Base-by-base conservation (phyloP, 495 filamentous ascomycete genomes). In the Hyaloscypha finlandica region DNA sequence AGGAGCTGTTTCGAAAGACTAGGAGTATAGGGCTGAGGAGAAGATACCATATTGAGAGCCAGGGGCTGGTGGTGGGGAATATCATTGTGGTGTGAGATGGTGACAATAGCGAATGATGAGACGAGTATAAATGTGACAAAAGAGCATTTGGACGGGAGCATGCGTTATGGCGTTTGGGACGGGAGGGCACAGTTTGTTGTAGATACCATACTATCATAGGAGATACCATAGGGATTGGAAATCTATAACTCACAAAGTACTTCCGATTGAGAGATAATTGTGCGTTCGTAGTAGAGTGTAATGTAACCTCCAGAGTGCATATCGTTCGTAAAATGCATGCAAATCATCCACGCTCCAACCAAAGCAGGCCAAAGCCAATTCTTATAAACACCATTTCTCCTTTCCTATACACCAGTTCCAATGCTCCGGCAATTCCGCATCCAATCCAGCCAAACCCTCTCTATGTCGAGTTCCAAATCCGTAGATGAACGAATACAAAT, bases 31-130 rank as follows among this genome's bases (percentile, higher is more conserved):
- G 91, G 0, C 73, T 97, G 55, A 86, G 88, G 77, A 86, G 92
- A 75, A 78, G 92, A 74, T 97, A 91, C 74, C 86, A 85, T 71
- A 85, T 97, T 54, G 86, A 89, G 68, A 95, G 92, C 64, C 90
- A 93, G 76, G 94, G 94, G 16, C 74, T 91, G 45, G 83, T 85
- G 68, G 90, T 97, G 64, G 82, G 80, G 63, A 97, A 97, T 81
- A 78, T 97, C 71, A 83, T 92, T 69, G 88, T 97, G 59, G 61
- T 74, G 19, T 74, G 61, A 55, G 53, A 19, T 48, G 9, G 42
- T 4, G 42, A 14, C 16, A 12, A 48, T 25, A 19, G 11, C 9
- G 16, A 12, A 48, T 3, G 42, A 48, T 48, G 1, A 56, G 53
- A 56, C 20, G 53, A 56, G 19, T 14, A 29, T 32, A 56, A 56